phyloP scores from a whole-genome alignment of 768 basidiomycete species.

The Cystobasidium ongulense region DNA sequence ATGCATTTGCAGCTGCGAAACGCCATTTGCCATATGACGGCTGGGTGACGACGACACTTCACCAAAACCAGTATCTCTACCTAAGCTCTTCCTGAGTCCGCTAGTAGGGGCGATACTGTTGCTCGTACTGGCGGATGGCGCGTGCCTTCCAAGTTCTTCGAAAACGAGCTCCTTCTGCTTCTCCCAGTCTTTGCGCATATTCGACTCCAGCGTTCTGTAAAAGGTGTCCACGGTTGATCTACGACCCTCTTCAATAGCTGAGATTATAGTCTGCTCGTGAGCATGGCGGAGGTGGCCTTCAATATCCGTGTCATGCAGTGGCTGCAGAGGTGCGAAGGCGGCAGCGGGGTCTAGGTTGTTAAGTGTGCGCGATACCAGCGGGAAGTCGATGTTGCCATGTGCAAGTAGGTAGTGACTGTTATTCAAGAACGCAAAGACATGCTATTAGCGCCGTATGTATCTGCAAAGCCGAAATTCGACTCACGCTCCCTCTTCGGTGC shows the following conservation, averaged over 20 bases:
- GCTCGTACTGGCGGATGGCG: slow-evolving; percentile 1
- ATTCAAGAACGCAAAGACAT: slow-evolving; percentile 43
- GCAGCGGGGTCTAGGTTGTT: slow-evolving; percentile 69
- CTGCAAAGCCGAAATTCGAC: slow-evolving; percentile 53
- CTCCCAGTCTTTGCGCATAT: slow-evolving; percentile 75
- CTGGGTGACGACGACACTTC: neutral
- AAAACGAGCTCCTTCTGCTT: slow-evolving; percentile 79
- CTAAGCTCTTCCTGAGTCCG: slow-evolving; percentile 28
- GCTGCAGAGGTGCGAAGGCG: slow-evolving; percentile 81
- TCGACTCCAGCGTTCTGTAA: slow-evolving; percentile 67
- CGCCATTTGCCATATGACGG: neutral
- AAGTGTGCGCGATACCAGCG: slow-evolving; percentile 74
- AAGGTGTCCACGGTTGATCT: slow-evolving; percentile 77
- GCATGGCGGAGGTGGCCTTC: slow-evolving; percentile 80
- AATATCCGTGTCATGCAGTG: slow-evolving; percentile 87
- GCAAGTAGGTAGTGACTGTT: slow-evolving; percentile 81
- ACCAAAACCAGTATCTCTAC: slow-evolving; percentile 2
- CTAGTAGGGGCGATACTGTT: slow-evolving; percentile 5
- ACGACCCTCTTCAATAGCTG: slow-evolving; percentile 82
- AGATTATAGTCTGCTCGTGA: slow-evolving; percentile 87
- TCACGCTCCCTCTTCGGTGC: slow-evolving; percentile 6
- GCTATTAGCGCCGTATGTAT: slow-evolving; percentile 57
- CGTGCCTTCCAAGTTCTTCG: slow-evolving; percentile 63
- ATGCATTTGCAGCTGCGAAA: slow-evolving; percentile 50
- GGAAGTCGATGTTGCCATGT: slow-evolving; percentile 84